Base-by-base conservation (phyloP, 495 filamentous ascomycete genomes). In the Cercophora newfieldiana region DNA sequence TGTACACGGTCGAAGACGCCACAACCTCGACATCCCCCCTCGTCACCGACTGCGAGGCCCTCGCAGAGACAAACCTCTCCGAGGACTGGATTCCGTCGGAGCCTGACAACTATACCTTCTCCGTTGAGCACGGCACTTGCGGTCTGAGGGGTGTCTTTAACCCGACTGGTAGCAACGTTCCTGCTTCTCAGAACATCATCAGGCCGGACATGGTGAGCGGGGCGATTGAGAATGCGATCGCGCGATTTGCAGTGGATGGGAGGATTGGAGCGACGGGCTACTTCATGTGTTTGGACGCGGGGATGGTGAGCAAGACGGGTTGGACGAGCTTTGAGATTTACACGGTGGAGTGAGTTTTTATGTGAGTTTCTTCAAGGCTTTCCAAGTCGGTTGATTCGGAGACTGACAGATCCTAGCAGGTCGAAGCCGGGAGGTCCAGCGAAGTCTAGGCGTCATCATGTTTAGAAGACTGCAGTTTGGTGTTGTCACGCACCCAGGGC, bases 111-210 rank as follows among this genome's bases (percentile, higher is more conserved):
- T 47, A 22, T 7, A 30, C 18, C 2, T 24, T 47, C 30, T 29
- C 44, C 33, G 2, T 60, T 21, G 19, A 25, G 28, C 29, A 60
- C 30, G 57, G 57, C n/a, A 60, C 57, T n/a, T 60, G 57, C 57
- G 57, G 57, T 10, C n/a, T 60, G 10, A 24, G 14, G 33, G 16
- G 22, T 2, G 8, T 12, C 33, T 60, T 37, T 16, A 18, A 31
- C 26, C 18, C 12, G 16, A 22, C 5, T 10, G 33, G n/a, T 22
- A 33, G 57, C 30, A 37, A n/a, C 33, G 8, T 60, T 7, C 30
- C 31, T 8, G 19, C n/a, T 3, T 16, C 29, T 10, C 30, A 60
- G 21, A 37, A 22, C 8, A 7, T 31, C 24, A 24, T 60, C 30
- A 25, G 2, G 1, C 7, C 57, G 5, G 21, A 14, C 2, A 8